Percentiles rank a stretch among this genome's conserved stretches.
phyloP scores from a whole-genome alignment of 176 grass and related monocot species.

The Puya raimondii region DNA sequence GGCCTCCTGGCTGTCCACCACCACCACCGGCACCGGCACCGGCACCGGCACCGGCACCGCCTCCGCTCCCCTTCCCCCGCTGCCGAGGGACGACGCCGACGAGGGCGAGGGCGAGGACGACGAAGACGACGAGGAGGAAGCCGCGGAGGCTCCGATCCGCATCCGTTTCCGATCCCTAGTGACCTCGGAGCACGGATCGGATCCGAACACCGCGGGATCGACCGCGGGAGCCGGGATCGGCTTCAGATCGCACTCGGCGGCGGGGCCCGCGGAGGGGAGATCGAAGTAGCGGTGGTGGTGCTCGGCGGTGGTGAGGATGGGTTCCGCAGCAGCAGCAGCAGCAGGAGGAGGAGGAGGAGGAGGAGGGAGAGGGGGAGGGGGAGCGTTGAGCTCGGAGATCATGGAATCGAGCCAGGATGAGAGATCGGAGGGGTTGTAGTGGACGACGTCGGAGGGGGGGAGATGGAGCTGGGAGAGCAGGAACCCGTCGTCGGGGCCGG shows the following conservation, averaged over 20 bases:
- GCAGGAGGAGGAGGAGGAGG: constrained; percentile 34
- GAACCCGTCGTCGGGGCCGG: constrained; percentile 21
- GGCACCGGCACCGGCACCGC: constrained; percentile 15
- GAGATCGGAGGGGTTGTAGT: constrained; percentile 84
- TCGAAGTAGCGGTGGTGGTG: background rate
- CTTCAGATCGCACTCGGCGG: constrained; percentile 19
- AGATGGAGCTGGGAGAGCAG: constrained; percentile 36
- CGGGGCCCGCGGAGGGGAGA: constrained; percentile 4
- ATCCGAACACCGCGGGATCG: background rate
- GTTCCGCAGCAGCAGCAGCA: constrained; percentile 73
- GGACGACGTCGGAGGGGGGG: constrained; percentile 58
- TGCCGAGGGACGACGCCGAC: constrained; percentile 40
- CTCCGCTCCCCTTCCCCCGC: background rate
- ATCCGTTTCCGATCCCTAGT: constrained; percentile 79
- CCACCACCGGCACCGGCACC: constrained; percentile 50
- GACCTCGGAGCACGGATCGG: constrained; percentile 23
- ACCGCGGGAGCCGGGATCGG: constrained; percentile 27
- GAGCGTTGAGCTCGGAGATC: constrained; percentile 74
- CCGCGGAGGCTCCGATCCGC: constrained; percentile 60
- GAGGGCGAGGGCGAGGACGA: constrained; percentile 59
- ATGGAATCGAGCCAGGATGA: constrained; percentile 76
- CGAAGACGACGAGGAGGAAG: constrained; percentile 53
- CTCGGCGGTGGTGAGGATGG: constrained; percentile 16
- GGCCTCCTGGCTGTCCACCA: constrained; percentile 74
- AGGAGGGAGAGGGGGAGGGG: constrained; percentile 48